Evolutionary conservation across 2,329 filamentous ascomycete genomes (phyloP).

Genomic region (Amphichorda felina): DNA sequence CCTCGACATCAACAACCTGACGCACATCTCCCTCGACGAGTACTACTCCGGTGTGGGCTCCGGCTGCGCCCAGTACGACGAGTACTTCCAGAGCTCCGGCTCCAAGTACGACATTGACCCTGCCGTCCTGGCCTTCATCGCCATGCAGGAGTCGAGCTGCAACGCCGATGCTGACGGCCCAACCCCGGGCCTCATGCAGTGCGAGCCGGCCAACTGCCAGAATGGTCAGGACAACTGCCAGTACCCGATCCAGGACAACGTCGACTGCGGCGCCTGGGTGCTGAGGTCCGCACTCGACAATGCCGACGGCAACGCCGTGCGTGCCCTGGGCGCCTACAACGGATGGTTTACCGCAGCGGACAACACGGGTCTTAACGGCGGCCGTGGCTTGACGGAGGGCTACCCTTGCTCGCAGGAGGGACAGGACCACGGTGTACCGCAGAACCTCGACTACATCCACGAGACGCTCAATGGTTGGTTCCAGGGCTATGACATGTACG

Average conservation of each 20-base stretch:
- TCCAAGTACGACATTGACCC: constrained; percentile 18
- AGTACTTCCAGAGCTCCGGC: constrained; percentile 17
- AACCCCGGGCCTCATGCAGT: constrained; percentile 22
- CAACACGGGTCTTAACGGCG: constrained; percentile 13
- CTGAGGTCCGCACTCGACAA: constrained; percentile 12
- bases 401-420: constrained; percentile 11
- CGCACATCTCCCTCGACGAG: constrained; percentile 12
- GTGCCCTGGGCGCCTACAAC: constrained; percentile 21
- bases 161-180: constrained; percentile 18
- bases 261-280: constrained; percentile 19
- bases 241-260: constrained; percentile 19
- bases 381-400: constrained; percentile 13
- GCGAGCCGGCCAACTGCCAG: constrained; percentile 20
- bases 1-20: constrained; percentile 15
- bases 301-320: constrained; percentile 15
- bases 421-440: constrained; percentile 14
- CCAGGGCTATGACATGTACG: constrained; percentile 19
- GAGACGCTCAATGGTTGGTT: constrained; percentile 23
- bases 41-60: constrained; percentile 14
- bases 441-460: constrained; percentile 23
- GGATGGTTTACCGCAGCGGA: constrained; percentile 19
- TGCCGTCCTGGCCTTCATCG: constrained; percentile 20
- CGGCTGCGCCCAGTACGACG: constrained; percentile 17
- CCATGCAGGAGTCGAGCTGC: constrained; percentile 23
- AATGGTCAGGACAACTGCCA: constrained; percentile 15